Percentiles rank a stretch among this genome's conserved stretches.
Conservation (phyloP, 108 stramenopile genomes). For the Nitzschia sp. region DNA sequence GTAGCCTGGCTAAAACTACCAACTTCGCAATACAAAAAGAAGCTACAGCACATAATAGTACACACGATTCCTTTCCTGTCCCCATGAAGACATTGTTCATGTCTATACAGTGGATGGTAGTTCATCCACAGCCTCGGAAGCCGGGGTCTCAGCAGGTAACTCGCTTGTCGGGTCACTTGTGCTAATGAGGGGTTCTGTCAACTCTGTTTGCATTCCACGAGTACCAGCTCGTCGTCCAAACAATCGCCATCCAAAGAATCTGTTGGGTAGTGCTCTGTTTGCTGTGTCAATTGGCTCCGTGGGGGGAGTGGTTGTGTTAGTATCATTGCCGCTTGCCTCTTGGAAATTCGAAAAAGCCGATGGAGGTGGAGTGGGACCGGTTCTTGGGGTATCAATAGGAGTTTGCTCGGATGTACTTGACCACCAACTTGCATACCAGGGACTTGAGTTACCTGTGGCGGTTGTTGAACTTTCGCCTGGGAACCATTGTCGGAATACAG, state of each 20-base stretch:
- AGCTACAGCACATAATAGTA: too few species aligned
- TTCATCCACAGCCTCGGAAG: too few species aligned
- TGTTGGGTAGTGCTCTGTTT: conserved; percentile 25
- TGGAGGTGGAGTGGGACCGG: neutral
- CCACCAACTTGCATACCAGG: neutral
- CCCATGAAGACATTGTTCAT: too few species aligned
- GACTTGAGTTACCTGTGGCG: neutral
- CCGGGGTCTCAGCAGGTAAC: too few species aligned
- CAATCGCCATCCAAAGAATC: conserved; percentile 16
- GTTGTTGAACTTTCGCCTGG: neutral
- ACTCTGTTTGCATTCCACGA: conserved; percentile 15
- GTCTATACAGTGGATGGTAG: too few species aligned
- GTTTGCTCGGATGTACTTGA: neutral
- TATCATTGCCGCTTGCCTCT: too few species aligned
- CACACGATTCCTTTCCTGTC: too few species aligned
- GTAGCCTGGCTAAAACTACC: too few species aligned
- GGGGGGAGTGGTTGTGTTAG: too few species aligned
- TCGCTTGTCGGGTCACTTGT: too few species aligned
- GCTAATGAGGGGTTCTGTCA: conserved; percentile 18
- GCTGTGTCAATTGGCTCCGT: conserved; percentile 10
- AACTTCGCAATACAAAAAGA: too few species aligned
- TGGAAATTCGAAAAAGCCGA: too few species aligned
- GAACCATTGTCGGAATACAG: neutral
- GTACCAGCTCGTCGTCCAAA: conserved; percentile 2
- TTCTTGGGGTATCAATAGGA: neutral